A percentile compares a stretch with the other conserved stretches of the same genome.
Conservation (phyloP, 208 protist species). For the Trypanosoma caninum region DNA sequence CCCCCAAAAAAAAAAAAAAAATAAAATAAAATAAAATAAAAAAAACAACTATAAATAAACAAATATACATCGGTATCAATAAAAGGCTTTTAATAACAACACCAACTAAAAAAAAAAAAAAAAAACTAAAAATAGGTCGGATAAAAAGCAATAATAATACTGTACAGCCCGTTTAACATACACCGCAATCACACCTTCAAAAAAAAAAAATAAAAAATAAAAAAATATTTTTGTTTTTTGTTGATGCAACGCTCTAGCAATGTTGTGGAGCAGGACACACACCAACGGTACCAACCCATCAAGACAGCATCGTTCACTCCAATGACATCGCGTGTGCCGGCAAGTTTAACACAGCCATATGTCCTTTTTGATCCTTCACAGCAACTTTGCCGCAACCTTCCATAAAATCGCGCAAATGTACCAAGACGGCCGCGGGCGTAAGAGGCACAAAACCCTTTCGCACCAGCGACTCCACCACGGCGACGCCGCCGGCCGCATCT, state of each 20-base stretch:
- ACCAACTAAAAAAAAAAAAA: not conserved
- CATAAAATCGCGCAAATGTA: conserved; percentile 27
- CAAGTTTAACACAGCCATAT: conserved; percentile 24
- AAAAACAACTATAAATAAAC: too few species aligned
- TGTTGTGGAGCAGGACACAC: not conserved
- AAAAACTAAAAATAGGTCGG: not conserved
- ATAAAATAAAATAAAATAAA: too few species aligned
- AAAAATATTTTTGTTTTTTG: not conserved
- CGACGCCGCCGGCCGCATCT: not conserved
- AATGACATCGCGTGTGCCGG: conserved; percentile 26
- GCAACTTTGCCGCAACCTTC: conserved; percentile 30
- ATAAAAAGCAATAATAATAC: not conserved
- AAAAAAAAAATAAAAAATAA: not conserved
- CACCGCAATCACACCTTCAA: too few species aligned
- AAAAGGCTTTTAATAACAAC: not conserved
- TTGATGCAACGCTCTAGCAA: too few species aligned
- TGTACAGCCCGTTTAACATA: not conserved
- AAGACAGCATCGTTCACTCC: conserved; percentile 1
- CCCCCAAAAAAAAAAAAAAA: too few species aligned
- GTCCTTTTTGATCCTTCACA: conserved; percentile 25
- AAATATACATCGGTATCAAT: too few species aligned
- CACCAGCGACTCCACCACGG: conserved; percentile 1
- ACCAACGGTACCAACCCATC: not conserved
- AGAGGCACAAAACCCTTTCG: conserved; percentile 16
- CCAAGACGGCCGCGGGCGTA: conserved; percentile 20